A percentile compares a stretch with the other conserved stretches of the same genome.
phyloP scores from a whole-genome alignment of 495 filamentous ascomycete species.

The Penicillium angulare region DNA sequence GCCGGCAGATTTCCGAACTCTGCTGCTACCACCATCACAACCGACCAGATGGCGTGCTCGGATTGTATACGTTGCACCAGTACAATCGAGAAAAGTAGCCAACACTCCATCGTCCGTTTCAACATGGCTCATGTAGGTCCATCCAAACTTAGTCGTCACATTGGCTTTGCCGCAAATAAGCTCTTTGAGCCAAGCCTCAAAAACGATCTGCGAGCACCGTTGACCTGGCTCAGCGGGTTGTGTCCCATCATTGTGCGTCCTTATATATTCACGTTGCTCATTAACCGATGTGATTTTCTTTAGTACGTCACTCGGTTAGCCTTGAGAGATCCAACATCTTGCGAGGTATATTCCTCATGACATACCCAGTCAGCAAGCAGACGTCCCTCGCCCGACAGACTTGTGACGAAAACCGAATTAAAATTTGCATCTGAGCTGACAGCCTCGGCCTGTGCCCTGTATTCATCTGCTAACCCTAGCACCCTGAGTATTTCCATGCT shows the following conservation, averaged over 20 bases:
- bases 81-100: background rate
- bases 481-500: slow-evolving; percentile 32
- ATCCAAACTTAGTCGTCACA: slow-evolving; percentile 2
- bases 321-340: background rate
- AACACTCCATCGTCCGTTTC: background rate
- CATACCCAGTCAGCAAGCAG: background rate
- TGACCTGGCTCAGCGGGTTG: slow-evolving; percentile 11
- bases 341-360: background rate
- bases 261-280: slow-evolving; percentile 5
- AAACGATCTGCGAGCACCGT: slow-evolving; percentile 22
- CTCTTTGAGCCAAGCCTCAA: slow-evolving; percentile 21
- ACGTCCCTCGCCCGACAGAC: background rate
- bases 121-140: background rate
- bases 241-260: slow-evolving; percentile 10
- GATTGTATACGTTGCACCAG: background rate
- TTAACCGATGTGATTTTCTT: background rate
- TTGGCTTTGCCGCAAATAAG: background rate
- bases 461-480: slow-evolving; percentile 28
- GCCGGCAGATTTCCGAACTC: slow-evolving; percentile 5
- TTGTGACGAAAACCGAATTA: background rate
- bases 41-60: slow-evolving; percentile 8
- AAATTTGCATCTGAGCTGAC: background rate
- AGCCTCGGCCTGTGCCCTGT: slow-evolving; percentile 1
- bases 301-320: background rate
- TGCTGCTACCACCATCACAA: slow-evolving; percentile 19